Conservation (phyloP, 495 filamentous ascomycete genomes). For the Penicillium bovifimosum region DNA sequence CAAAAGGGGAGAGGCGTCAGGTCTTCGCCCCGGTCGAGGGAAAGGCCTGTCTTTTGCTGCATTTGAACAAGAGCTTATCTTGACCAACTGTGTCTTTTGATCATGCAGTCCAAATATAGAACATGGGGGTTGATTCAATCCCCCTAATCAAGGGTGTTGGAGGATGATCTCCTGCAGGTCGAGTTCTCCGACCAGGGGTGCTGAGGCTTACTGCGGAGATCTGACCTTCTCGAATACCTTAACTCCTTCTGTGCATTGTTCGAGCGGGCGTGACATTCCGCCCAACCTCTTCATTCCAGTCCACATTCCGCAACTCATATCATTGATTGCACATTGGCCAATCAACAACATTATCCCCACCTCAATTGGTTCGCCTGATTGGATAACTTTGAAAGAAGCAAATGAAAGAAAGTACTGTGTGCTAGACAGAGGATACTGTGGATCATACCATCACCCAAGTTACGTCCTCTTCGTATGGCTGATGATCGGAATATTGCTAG, state of each 20-base stretch:
- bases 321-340: conserved; percentile 9
- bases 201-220: background rate
- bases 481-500: conserved; percentile 18
- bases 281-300: conserved; percentile 26
- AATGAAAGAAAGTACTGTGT: background rate
- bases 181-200: background rate
- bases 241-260: conserved; percentile 29
- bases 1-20: background rate
- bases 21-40: background rate
- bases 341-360: background rate
- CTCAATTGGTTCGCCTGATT: background rate
- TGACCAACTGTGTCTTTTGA: background rate
- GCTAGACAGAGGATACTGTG: conserved; percentile 7
- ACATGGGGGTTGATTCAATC: conserved; percentile 6
- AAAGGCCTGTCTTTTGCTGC: conserved; percentile 8
- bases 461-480: conserved; percentile 7
- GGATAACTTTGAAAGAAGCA: conserved; percentile 1
- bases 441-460: conserved; percentile 19
- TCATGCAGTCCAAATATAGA: conserved; percentile 21
- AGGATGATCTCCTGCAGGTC: conserved; percentile 17
- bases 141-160: conserved; percentile 2
- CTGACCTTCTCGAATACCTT: conserved; percentile 21
- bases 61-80: conserved; percentile 10
- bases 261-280: conserved; percentile 33
- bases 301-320: conserved; percentile 23